Conservation (phyloP, 2,329 filamentous ascomycete species). For the Alternaria postmessia region DNA sequence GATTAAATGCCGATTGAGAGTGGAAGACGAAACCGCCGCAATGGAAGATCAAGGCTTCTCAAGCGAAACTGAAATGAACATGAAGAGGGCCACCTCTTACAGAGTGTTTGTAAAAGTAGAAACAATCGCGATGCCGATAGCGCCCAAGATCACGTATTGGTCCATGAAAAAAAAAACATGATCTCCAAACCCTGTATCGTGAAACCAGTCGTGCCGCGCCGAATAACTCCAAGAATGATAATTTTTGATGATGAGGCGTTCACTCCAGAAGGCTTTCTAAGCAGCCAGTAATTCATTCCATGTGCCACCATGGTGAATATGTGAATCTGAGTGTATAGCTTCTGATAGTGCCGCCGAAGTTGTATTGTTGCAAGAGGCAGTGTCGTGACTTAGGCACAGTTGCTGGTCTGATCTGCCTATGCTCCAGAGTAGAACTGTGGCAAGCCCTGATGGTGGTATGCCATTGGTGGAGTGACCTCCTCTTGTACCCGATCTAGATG, state of each 20-base stretch:
- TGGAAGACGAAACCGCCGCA: conserved; percentile 7
- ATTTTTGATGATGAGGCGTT: conserved; percentile 4
- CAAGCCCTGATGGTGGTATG: conserved; percentile 38
- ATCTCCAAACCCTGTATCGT: conserved; percentile 4
- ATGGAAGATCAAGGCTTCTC: neutral
- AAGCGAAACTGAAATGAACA: neutral
- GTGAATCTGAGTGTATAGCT: neutral
- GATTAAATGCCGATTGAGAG: conserved; percentile 7
- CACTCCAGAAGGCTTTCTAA: neutral
- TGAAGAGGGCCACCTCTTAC: neutral
- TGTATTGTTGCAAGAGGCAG: neutral
- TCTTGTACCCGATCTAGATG: conserved; percentile 48
- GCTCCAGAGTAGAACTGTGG: conserved; percentile 43
- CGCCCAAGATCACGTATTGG: neutral
- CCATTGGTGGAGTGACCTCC: conserved; percentile 42
- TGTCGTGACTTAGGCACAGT: neutral
- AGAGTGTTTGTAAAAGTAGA: neutral
- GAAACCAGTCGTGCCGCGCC: conserved; percentile 6
- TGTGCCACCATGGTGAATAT: neutral
- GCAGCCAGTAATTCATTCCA: neutral
- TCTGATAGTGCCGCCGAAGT: neutral
- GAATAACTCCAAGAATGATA: conserved; percentile 6
- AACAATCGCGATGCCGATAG: neutral
- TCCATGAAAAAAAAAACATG: neutral
- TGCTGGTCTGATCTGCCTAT: conserved; percentile 1